Base-by-base conservation (phyloP, 345 rosid genomes). In the Linum lewisii region DNA sequence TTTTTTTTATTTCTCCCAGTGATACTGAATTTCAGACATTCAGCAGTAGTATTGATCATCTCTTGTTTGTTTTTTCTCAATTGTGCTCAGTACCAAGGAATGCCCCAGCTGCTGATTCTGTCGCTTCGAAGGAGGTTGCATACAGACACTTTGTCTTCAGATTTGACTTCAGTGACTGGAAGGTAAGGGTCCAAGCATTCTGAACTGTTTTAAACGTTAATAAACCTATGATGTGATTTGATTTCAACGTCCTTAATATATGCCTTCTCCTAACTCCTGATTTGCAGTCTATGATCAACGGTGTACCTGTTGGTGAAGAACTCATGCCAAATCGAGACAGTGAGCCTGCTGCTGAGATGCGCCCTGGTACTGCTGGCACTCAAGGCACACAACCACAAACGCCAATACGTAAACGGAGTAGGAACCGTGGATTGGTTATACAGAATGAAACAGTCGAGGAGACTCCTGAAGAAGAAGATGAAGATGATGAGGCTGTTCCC, bases 111-210 rank as follows among this genome's bases (percentile, higher is more conserved):
- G 75, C 93, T 2, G 29, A 45, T 54, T 56, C 75, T 25, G 79
- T 87, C 45, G 69, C 72, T 74, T 80, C 85, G 0, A 85, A 89
- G 44, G 78, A 82, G 61, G 97, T 76, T 7, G 25, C 68, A 51
- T 93, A 85, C 51, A 71, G 66, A 36, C 99, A 93, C 66, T 93
- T 89, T 61, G 91, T 93, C 15, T 93, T 93, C 75, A 78, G 95
- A 77, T 85, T 82, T 47, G 97, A 89, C 66, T 89, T 75, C 69
- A 79, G 71, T 75, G 97, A 93, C 64, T 89, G 99, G 99, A 78
- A 93, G 94, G 97, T 85, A 79, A 14, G 58, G 7, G 45, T 59
- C 5, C 19, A 7, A 21, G 8, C 16, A 1, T 22, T 60, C 52
- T 7, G 7, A 59, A 7, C 21, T 25, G 26, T 20, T 2, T 57